These are phyloP conservation scores for Ustilago vetiveriae DNA, from an alignment of 1,284 basidiomycete species.

Conservation along the genomic window DNA sequence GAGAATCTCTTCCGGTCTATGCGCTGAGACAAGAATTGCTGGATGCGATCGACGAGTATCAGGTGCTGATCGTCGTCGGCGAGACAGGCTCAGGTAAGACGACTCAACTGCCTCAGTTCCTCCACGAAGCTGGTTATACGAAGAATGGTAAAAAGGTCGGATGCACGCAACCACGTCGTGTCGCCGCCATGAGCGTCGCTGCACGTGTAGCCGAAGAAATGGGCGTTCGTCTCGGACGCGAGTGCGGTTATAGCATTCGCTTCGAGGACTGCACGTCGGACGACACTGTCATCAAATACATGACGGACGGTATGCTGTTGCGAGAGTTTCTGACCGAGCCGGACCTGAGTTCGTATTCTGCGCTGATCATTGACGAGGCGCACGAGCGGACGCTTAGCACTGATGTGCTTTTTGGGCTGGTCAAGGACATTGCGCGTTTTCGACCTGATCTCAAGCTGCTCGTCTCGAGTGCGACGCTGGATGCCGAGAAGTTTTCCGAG, in stretches of 20 bases:
- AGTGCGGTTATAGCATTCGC: constrained; percentile 94
- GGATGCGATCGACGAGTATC: constrained; percentile 86
- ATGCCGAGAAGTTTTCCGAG: constrained; percentile 65
- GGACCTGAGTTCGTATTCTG: constrained; percentile 61
- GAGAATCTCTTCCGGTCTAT: constrained; percentile 64
- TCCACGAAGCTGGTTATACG: constrained; percentile 96
- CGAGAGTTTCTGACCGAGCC: constrained; percentile 66
- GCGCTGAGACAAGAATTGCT: constrained; percentile 69
- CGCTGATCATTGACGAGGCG: constrained; percentile 66
- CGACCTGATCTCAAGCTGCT: constrained; percentile 64
- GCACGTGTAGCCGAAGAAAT: constrained; percentile 99
- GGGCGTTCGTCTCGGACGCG: constrained; percentile 93
- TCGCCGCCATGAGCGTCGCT: constrained; percentile 99
- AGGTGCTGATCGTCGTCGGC: constrained; percentile 71
- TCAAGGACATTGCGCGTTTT: constrained; percentile 66
- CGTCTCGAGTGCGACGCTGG: constrained; percentile 64
- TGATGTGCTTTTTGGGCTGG: constrained; percentile 64
- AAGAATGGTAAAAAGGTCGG: constrained; percentile 85
- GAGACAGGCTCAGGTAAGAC: constrained; percentile 91
- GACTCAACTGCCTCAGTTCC: constrained; percentile 96
- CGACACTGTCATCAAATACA: constrained; percentile 69
- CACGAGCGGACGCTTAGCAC: constrained; percentile 66
- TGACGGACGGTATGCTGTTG: constrained; percentile 67
- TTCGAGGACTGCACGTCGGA: constrained; percentile 99
- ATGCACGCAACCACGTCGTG: constrained; percentile 97